Conservation (phyloP, 2,329 filamentous ascomycete genomes). For the Macroventuria anomochaeta region DNA sequence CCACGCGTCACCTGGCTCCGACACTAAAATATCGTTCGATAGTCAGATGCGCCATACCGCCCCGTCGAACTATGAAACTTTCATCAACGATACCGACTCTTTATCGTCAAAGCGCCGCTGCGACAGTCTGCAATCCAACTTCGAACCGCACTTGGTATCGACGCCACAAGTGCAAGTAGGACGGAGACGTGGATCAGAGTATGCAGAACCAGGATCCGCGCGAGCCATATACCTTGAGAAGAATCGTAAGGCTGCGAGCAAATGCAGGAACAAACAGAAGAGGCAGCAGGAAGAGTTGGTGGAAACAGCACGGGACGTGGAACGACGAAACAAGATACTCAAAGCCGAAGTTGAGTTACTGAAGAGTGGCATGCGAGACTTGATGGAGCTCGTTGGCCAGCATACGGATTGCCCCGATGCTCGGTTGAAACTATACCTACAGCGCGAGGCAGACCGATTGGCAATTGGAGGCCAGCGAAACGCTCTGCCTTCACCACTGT, state of each 20-base stretch:
- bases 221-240: slow-evolving; percentile 61
- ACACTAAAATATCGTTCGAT: slow-evolving; percentile 4
- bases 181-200: slow-evolving; percentile 26
- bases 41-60: not conserved
- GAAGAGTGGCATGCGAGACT: slow-evolving; percentile 25
- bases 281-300: slow-evolving; percentile 60
- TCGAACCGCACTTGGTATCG: slow-evolving; percentile 2
- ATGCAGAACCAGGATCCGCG: slow-evolving; percentile 35
- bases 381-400: slow-evolving; percentile 34
- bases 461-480: slow-evolving; percentile 2
- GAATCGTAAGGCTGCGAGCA: slow-evolving; percentile 74
- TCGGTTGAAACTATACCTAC: slow-evolving; percentile 34
- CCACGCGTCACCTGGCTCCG: not conserved
- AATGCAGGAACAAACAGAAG: slow-evolving; percentile 73
- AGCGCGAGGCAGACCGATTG: slow-evolving; percentile 36
- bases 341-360: slow-evolving; percentile 39
- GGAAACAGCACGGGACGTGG: slow-evolving; percentile 45
- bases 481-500: not conserved
- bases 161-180: slow-evolving; percentile 1
- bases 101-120: not conserved
- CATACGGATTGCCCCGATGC: slow-evolving; percentile 36
- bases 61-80: not conserved
- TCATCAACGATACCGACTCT: not conserved
- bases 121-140: slow-evolving; percentile 10
- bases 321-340: slow-evolving; percentile 36